phyloP scores from a whole-genome alignment of 2,329 filamentous ascomycete genomes.

The Celoporthe dispersa region DNA sequence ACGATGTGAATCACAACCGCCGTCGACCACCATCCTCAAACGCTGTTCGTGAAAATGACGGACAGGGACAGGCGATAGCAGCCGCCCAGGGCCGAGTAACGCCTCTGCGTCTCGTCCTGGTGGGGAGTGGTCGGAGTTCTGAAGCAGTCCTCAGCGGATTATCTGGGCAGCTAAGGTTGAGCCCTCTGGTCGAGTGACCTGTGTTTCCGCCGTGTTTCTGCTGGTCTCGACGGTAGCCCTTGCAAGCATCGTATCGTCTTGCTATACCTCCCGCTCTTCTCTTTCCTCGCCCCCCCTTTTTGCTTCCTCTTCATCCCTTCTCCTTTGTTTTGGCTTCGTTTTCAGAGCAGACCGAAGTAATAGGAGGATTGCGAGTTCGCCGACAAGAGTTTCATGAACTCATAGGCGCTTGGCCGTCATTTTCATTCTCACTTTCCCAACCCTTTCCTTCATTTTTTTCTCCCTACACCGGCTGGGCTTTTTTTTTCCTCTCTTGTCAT shows the following conservation, averaged over 20 bases:
- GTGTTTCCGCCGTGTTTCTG: slow-evolving; percentile 30
- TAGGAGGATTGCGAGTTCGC: slow-evolving; percentile 18
- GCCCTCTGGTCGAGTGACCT: slow-evolving; percentile 10
- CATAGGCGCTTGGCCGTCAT: slow-evolving; percentile 18
- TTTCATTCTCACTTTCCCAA: slow-evolving; percentile 12
- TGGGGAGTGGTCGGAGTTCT: slow-evolving; percentile 14
- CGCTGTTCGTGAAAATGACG: slow-evolving; percentile 29
- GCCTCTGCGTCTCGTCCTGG: slow-evolving; percentile 22
- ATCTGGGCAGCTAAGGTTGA: neutral
- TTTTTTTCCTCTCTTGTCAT: neutral
- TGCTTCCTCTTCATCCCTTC: slow-evolving; percentile 21
- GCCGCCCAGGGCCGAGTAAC: neutral
- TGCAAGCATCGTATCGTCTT: neutral
- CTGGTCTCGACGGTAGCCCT: slow-evolving; percentile 25
- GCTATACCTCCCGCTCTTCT: neutral
- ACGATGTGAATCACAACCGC: slow-evolving; percentile 25
- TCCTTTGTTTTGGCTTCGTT: slow-evolving; percentile 28
- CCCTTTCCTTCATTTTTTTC: slow-evolving; percentile 12
- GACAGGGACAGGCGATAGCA: neutral
- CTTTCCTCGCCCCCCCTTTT: slow-evolving; percentile 4
- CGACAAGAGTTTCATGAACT: slow-evolving; percentile 19
- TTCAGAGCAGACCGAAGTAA: slow-evolving; percentile 12
- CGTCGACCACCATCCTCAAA: slow-evolving; percentile 25
- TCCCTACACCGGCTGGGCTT: slow-evolving; percentile 17
- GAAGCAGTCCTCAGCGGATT: neutral